Conservation (phyloP, 2,329 filamentous ascomycete species). For the Penicillium sp. region DNA sequence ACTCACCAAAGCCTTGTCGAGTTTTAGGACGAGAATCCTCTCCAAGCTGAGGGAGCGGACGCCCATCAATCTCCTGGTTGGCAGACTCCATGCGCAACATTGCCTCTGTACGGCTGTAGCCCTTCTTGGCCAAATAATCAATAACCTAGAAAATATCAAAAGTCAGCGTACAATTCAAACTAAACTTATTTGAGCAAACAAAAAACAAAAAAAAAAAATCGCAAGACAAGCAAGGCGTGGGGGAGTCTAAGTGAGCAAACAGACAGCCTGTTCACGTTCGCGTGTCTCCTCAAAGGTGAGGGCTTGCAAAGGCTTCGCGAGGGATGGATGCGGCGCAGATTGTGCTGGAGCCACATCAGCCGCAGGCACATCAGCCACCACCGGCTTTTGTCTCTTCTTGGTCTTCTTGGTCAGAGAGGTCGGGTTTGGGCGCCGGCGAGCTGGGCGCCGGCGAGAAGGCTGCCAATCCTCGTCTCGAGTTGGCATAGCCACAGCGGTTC, state of each 20-base stretch:
- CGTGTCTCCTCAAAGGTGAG: neutral
- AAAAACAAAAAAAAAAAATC: neutral
- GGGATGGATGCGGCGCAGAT: neutral
- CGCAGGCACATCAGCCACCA: neutral
- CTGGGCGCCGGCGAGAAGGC: neutral
- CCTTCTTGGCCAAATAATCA: slow-evolving; percentile 93
- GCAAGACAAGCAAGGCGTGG: neutral
- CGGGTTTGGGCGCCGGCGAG: neutral
- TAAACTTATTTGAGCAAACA: neutral
- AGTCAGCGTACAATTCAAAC: neutral
- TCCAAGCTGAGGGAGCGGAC: slow-evolving; percentile 64
- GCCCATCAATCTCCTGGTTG: slow-evolving; percentile 76
- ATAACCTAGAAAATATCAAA: slow-evolving; percentile 62
- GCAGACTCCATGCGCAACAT: slow-evolving; percentile 89
- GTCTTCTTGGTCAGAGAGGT: neutral
- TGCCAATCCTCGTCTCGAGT: neutral
- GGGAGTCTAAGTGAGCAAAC: neutral
- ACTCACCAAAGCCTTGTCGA: slow-evolving; percentile 64
- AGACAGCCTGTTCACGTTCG: neutral
- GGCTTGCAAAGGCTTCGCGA: neutral
- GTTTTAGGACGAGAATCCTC: slow-evolving; percentile 80
- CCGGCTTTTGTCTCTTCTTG: neutral
- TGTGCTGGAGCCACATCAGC: neutral
- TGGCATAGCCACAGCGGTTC: neutral
- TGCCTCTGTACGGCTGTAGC: slow-evolving; percentile 88